Conservation (phyloP, 2,329 filamentous ascomycete species). For the Ceratocystis destructans region DNA sequence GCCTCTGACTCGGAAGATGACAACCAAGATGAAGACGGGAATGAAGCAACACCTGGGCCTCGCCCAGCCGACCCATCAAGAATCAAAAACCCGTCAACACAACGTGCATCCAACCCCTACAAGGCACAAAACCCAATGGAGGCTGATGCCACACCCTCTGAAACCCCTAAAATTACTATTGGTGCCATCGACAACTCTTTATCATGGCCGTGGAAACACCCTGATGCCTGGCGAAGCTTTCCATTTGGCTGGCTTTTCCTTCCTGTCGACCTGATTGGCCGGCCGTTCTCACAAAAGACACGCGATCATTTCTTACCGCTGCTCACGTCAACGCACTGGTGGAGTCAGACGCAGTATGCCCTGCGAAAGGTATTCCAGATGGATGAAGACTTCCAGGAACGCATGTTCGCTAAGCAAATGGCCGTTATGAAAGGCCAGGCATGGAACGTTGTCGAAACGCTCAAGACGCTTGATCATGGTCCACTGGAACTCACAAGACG, state of each 20-base stretch:
- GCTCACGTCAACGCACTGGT: slow-evolving; percentile 89
- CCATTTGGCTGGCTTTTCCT: slow-evolving; percentile 98
- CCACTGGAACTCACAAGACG: slow-evolving; percentile 84
- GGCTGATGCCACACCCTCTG: slow-evolving; percentile 35
- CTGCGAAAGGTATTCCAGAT: slow-evolving; percentile 78
- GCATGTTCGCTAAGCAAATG: slow-evolving; percentile 97
- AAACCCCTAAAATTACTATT: slow-evolving; percentile 52
- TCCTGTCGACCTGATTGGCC: slow-evolving; percentile 87
- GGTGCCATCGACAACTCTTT: slow-evolving; percentile 96
- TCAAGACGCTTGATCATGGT: slow-evolving; percentile 85
- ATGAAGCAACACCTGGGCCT: slow-evolving; percentile 27
- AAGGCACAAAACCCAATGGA: slow-evolving; percentile 74
- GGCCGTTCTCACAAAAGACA: slow-evolving; percentile 89
- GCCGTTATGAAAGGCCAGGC: slow-evolving; percentile 99
- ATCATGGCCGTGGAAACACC: slow-evolving; percentile 98
- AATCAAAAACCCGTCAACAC: slow-evolving; percentile 28
- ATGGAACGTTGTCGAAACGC: slow-evolving; percentile 96
- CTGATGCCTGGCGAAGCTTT: slow-evolving; percentile 81
- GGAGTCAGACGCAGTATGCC: slow-evolving; percentile 82
- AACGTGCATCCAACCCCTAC: slow-evolving; percentile 50
- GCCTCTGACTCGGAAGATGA: slow-evolving; percentile 33
- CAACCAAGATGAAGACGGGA: slow-evolving; percentile 32
- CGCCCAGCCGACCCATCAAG: slow-evolving; percentile 39
- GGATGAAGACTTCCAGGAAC: slow-evolving; percentile 92
- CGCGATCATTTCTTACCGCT: slow-evolving; percentile 91